Evolutionary conservation across 345 rosid species (phyloP).

Genomic region (Stellera chamaejasme): DNA sequence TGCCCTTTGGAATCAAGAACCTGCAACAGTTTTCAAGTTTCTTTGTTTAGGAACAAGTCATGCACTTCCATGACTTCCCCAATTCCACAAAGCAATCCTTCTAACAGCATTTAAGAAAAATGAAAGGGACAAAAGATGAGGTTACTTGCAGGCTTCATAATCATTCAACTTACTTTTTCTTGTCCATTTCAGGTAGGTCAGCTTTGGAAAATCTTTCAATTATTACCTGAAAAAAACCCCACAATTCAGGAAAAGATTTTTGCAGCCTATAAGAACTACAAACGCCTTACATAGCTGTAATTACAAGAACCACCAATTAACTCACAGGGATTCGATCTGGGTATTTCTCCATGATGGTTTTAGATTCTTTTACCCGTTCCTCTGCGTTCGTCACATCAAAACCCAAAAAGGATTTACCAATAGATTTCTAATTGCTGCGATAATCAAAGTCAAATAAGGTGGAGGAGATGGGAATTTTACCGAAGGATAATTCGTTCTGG

Average conservation of each 20-base stretch:
- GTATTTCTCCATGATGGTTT: conserved; percentile 39
- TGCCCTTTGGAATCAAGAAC: conserved; percentile 65
- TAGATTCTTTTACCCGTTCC: conserved; percentile 53
- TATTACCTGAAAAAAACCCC: conserved; percentile 41
- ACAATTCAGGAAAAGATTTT: too few species aligned
- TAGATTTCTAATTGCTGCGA: background rate
- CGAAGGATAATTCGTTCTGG: background rate
- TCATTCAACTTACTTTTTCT: conserved; percentile 45
- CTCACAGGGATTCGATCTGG: conserved; percentile 70
- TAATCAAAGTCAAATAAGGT: too few species aligned
- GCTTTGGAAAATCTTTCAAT: conserved; percentile 58
- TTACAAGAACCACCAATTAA: background rate
- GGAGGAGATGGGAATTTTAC: background rate
- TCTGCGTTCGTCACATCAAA: conserved; percentile 21
- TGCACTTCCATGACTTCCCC: too few species aligned
- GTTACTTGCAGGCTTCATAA: too few species aligned
- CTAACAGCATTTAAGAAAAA: background rate
- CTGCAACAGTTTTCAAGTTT: conserved; percentile 2
- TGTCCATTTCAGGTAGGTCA: conserved; percentile 68
- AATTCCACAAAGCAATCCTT: too few species aligned
- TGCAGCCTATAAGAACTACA: background rate
- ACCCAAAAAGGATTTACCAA: background rate
- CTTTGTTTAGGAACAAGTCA: too few species aligned
- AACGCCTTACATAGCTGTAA: background rate
- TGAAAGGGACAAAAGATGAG: background rate